Conservation (phyloP, 2,329 filamentous ascomycete species). For the Scleromitrula shiraiana region DNA sequence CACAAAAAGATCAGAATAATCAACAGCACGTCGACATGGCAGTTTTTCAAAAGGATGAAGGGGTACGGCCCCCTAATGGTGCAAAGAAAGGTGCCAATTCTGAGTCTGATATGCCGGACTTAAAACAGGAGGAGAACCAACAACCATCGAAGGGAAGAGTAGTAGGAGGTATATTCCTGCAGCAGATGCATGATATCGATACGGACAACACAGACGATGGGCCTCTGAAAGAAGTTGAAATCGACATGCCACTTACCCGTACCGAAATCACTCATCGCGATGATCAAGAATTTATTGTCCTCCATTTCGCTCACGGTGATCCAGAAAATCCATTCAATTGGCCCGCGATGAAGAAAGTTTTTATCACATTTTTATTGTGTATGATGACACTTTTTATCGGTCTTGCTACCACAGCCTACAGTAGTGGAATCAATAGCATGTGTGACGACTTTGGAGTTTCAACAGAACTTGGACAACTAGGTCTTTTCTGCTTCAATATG, state of each 20-base stretch:
- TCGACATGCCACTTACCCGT: slow-evolving; percentile 41
- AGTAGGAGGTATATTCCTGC: slow-evolving; percentile 33
- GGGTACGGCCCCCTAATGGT: background rate
- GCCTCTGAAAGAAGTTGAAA: slow-evolving; percentile 35
- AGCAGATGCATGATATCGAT: slow-evolving; percentile 29
- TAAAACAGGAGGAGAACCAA: slow-evolving; percentile 17
- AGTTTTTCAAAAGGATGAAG: background rate
- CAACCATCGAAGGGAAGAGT: slow-evolving; percentile 29
- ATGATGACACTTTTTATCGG: slow-evolving; percentile 47
- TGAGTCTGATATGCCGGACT: background rate
- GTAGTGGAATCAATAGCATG: slow-evolving; percentile 41
- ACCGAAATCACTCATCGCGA: slow-evolving; percentile 36
- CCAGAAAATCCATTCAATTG: slow-evolving; percentile 46
- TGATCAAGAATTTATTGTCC: slow-evolving; percentile 37
- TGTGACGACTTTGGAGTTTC: slow-evolving; percentile 36
- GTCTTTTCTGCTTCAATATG: slow-evolving; percentile 69
- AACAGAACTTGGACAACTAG: slow-evolving; percentile 38
- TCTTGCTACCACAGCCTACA: slow-evolving; percentile 46
- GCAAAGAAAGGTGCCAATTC: background rate
- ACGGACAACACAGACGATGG: slow-evolving; percentile 25
- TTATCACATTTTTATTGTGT: slow-evolving; percentile 40
- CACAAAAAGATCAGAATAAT: background rate
- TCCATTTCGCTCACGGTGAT: slow-evolving; percentile 39
- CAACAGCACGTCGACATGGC: background rate
- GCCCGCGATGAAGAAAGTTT: slow-evolving; percentile 36